Percentiles rank a stretch among this genome's conserved stretches.
Evolutionary conservation across 192 early-diverging fungal species (phyloP).

Genomic region (Coemansia sp.): DNA sequence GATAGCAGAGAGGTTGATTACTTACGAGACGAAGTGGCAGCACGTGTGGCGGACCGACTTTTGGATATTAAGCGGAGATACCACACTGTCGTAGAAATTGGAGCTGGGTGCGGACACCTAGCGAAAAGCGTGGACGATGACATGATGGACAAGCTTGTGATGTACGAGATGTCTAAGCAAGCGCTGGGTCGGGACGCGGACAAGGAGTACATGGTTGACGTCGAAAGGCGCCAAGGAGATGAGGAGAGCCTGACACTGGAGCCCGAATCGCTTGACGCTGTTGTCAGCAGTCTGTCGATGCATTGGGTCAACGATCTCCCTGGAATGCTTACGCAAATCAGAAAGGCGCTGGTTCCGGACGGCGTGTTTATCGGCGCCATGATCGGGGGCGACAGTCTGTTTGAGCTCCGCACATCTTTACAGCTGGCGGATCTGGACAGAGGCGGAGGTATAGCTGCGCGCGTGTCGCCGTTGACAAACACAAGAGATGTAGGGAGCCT

Average conservation of each 20-base stretch:
- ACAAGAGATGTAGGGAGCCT: constrained; percentile 76
- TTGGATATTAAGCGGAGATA: constrained; percentile 91
- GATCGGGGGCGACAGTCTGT: constrained; percentile 95
- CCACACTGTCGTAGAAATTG: constrained; percentile 83
- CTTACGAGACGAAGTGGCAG: constrained; percentile 87
- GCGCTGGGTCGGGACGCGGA: constrained; percentile 51
- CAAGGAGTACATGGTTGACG: constrained; percentile 62
- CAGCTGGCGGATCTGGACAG: constrained; percentile 93
- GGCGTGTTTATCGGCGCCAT: constrained; percentile 91
- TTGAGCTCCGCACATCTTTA: constrained; percentile 86
- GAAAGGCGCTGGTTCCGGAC: constrained; percentile 82
- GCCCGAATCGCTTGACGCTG: constrained; percentile 82
- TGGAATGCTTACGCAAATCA: constrained; percentile 78
- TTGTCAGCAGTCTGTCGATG: constrained; percentile 81
- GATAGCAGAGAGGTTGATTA: constrained; percentile 81
- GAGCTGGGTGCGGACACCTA: constrained; percentile 86
- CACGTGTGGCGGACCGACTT: constrained; percentile 81
- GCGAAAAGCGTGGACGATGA: constrained; percentile 78
- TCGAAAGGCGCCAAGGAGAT: constrained; percentile 77
- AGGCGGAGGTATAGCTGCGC: constrained; percentile 83
- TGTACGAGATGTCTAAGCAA: constrained; percentile 80
- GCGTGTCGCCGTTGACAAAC: constrained; percentile 88
- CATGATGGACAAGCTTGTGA: constrained; percentile 78
- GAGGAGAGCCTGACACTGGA: constrained; percentile 83
- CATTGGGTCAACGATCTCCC: constrained; percentile 99